These are phyloP conservation scores for Coniochaeta sp. DNA, from an alignment of 2,329 filamentous ascomycete species.

Conservation along the genomic window DNA sequence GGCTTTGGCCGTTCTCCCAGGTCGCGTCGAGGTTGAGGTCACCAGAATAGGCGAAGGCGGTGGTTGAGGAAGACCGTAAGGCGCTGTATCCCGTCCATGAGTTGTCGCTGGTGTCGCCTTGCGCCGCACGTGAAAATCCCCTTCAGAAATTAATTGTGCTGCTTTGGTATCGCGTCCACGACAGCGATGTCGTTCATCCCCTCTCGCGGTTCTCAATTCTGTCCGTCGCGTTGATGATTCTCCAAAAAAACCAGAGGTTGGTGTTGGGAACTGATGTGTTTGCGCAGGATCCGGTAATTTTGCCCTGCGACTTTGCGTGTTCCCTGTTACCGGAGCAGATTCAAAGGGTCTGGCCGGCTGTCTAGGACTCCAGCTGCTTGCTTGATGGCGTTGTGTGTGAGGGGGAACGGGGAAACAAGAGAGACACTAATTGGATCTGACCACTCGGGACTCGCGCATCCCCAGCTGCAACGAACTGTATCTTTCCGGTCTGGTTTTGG, in stretches of 20 bases:
- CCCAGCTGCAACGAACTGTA: not conserved
- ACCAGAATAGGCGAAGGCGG: not conserved
- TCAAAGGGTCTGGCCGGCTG: not conserved
- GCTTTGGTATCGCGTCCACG: not conserved
- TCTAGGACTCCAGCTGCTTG: too few relatives aligned
- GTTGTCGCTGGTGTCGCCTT: not conserved
- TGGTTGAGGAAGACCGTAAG: not conserved
- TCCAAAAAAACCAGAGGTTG: not conserved
- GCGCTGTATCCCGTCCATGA: conserved; percentile 1
- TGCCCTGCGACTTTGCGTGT: too few relatives aligned
- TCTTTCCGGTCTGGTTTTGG: not conserved
- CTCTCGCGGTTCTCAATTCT: not conserved
- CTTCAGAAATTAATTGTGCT: not conserved
- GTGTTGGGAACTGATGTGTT: not conserved
- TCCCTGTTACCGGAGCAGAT: not conserved
- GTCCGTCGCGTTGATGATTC: not conserved
- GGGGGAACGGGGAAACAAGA: not conserved
- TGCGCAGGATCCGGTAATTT: not conserved
- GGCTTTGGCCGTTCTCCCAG: conserved; percentile 3
- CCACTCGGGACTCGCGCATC: not conserved
- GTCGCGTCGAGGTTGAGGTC: conserved; percentile 1
- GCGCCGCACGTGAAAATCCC: not conserved
- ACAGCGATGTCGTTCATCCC: not conserved
- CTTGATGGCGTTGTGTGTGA: not conserved
- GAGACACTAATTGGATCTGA: not conserved